These are phyloP conservation scores for Citrus unshiu DNA, from an alignment of 345 rosid species.

Conservation along the genomic window DNA sequence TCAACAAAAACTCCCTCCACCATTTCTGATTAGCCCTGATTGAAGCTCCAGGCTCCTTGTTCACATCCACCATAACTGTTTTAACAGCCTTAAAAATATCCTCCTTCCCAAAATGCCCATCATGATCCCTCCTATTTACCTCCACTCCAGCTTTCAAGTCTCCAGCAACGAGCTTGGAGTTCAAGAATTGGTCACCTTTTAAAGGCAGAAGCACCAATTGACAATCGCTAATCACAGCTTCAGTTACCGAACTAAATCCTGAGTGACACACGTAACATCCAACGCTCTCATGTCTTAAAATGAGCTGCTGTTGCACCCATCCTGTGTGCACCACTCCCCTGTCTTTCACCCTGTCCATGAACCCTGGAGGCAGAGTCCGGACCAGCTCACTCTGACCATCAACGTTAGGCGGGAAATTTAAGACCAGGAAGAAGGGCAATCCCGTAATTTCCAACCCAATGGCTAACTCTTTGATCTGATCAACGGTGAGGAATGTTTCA, in stretches of 20 bases:
- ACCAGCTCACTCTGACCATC: background rate
- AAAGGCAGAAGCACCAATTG: slow-evolving; percentile 34
- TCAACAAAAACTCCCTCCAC: slow-evolving; percentile 29
- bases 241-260: slow-evolving; percentile 30
- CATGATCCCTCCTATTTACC: slow-evolving; percentile 26
- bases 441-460: slow-evolving; percentile 31
- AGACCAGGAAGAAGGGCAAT: slow-evolving; percentile 32
- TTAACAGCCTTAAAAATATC: slow-evolving; percentile 24
- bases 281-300: slow-evolving; percentile 20
- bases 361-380: slow-evolving; percentile 24
- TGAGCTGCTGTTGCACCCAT: slow-evolving; percentile 35
- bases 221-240: slow-evolving; percentile 31
- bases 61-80: slow-evolving; percentile 23
- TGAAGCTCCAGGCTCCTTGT: slow-evolving; percentile 27
- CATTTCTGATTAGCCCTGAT: slow-evolving; percentile 27
- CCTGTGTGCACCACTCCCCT: slow-evolving; percentile 28
- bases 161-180: slow-evolving; percentile 22
- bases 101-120: slow-evolving; percentile 29
- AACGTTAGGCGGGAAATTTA: slow-evolving; percentile 21
- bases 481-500: slow-evolving; percentile 23
- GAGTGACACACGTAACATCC: slow-evolving; percentile 31
- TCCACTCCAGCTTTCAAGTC: slow-evolving; percentile 31
- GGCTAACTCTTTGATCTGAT: slow-evolving; percentile 25
- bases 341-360: slow-evolving; percentile 22
- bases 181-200: slow-evolving; percentile 37